Evolutionary conservation across 192 early-diverging fungal genomes (phyloP).

Genomic region (Coemansia sp.): DNA sequence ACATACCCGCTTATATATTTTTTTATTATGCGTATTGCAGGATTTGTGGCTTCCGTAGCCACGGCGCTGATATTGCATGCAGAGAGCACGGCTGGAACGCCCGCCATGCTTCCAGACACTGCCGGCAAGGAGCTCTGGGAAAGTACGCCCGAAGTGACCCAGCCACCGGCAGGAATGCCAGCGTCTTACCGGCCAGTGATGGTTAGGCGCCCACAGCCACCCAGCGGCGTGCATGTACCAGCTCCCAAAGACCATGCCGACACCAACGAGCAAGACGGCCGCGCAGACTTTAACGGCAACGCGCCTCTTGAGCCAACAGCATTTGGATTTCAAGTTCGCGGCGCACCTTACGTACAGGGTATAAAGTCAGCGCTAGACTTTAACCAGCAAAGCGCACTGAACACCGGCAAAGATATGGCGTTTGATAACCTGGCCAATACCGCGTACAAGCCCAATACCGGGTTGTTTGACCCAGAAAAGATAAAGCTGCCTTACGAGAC

Average conservation of each 20-base stretch:
- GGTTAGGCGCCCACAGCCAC: constrained; percentile 35
- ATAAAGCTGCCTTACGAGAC: constrained; percentile 36
- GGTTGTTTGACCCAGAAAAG: constrained; percentile 21
- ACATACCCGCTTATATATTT: no score
- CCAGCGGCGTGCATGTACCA: constrained; percentile 38
- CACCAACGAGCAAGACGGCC: constrained; percentile 25
- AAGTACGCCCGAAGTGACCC: constrained; percentile 23
- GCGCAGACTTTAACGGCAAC: constrained; percentile 17
- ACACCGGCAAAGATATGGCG: constrained; percentile 11
- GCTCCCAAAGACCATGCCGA: constrained; percentile 27
- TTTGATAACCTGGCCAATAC: constrained; percentile 9
- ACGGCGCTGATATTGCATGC: constrained; percentile 5
- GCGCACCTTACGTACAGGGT: constrained; percentile 18
- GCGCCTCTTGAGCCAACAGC: constrained; percentile 7
- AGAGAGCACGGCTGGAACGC: neutral
- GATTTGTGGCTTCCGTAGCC: constrained; percentile 8
- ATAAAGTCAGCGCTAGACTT: constrained; percentile 36
- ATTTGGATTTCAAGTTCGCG: constrained; percentile 22
- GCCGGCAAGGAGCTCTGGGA: constrained; percentile 30
- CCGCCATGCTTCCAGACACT: neutral
- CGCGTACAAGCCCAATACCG: constrained; percentile 33
- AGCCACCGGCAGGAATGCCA: constrained; percentile 28
- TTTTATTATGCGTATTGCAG: constrained; percentile 2
- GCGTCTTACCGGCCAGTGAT: constrained; percentile 8
- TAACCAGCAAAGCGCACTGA: constrained; percentile 36